Evolutionary conservation across 2,329 filamentous ascomycete genomes (phyloP), one percentile per base, ranked within the genome.

Genomic region (Aureobasidium musti): DNA sequence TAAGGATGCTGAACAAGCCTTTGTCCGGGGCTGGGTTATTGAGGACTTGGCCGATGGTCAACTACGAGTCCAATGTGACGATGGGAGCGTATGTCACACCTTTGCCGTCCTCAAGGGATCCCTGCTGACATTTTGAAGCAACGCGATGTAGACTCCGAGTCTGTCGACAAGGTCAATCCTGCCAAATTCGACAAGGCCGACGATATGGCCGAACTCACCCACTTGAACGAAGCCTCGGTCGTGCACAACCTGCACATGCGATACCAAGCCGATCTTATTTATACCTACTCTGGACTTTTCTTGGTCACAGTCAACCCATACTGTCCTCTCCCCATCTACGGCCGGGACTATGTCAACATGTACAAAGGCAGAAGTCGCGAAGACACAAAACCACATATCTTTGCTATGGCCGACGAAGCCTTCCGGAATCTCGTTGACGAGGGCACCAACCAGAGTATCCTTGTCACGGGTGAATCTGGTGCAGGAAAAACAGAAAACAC

Each of bases 141-240:
- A 87, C 89, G 92, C 71, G 91, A 96, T 75, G 89, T 95, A 60
- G 89, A 94, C 71, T 81, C 86, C 61, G 93, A 98, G 73, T 90
- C 88, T 73, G 92, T 97, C 71, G 96, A 99, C 83, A 98, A 97
- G 80, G 96, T 99, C 82, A 99, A 99, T 79, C 95, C 95, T 54
- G 94, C 94, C 74, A 99, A 99, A 77, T 99, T 99, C 80, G 95
- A 99, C 85, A 99, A 97, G 80, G 94, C 94, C 70, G 92, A 96
- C 80, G 96, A 99, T 78, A 99, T 99, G 95, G 95, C 96, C 28
- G 95, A 99, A 78, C 85, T 99, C 74, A 99, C 95, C 6, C 95
- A 99, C 78, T 82, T 99, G 70, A 99, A 99, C 79, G 95, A 99
- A 80, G 91, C 94, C 26, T 98, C 95, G 0, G 95, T 99, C 61